Base-by-base conservation (phyloP, 495 filamentous ascomycete genomes). In the Xylaria cubensis region DNA sequence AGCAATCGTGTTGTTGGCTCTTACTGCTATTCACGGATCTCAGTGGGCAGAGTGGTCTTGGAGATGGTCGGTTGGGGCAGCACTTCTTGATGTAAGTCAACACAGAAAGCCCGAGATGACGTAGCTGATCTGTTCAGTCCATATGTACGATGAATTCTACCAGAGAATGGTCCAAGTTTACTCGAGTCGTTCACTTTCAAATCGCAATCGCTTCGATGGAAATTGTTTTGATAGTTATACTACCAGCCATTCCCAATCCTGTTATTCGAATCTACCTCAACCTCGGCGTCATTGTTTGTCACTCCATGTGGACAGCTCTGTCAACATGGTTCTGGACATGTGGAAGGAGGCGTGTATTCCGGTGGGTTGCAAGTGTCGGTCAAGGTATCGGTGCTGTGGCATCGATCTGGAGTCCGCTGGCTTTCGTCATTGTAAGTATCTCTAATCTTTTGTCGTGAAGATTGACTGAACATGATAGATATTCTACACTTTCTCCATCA, bases 51-150 rank as follows among this genome's bases (percentile, higher is more conserved):
- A 56, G 26, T 56, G 65, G 65, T 67, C 46, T 26, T 67, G 65
- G 65, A 55, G 65, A 56, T 67, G 65, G 65, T 41, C 65, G 10
- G 48, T 67, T 9, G 36, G 9, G 15, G 50, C 50, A 19, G 44
- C 65, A 5, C 48, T 67, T 15, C 32, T 56, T 26, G 65, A 67
- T 26, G 65, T 67, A 67, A 55, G 65, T 29, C 50, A 29, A 17
- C 12, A 17, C 32, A 12, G 9, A 44, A 56, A 29, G 7, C 10
- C 19, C 4, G 36, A 42, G 29, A 26, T 8, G 50, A 24, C 26
- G 1, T 1, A 26, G 21, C 65, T 67, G 56, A 67, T 15, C 17
- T n/a, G 6, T 24, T 36, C 4, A 67, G 65, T 67, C 65, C 4
- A 17, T 56, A 3, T 67, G 29, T 10, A 50, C 34, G 0, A 55